These are phyloP conservation scores for Kwoniella shandongensis DNA, from an alignment of 768 basidiomycete genomes.

Conservation along the genomic window DNA sequence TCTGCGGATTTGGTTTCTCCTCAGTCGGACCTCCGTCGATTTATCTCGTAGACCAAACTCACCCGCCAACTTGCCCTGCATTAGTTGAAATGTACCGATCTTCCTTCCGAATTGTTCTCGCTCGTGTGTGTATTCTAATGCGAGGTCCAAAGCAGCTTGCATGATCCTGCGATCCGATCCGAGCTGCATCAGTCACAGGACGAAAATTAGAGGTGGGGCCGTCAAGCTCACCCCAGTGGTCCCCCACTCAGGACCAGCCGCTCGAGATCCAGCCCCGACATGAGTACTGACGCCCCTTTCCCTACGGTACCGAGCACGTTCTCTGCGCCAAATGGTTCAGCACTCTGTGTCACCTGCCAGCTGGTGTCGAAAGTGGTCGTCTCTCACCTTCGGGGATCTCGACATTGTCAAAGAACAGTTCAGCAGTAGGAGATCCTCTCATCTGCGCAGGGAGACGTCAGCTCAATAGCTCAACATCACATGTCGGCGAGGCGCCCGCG, in stretches of 20 bases:
- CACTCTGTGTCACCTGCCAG: conserved; percentile 1
- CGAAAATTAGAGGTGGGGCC: too few species aligned
- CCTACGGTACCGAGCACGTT: conserved; percentile 80
- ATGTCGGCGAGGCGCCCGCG: too few species aligned
- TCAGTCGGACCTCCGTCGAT: neutral
- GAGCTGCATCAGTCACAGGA: neutral
- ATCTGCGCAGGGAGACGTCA: conserved; percentile 56
- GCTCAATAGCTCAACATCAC: neutral
- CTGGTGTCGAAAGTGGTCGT: neutral
- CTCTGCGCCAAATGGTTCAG: conserved; percentile 57
- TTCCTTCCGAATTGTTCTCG: conserved; percentile 86
- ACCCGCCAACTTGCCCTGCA: conserved; percentile 71
- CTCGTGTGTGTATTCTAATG: conserved; percentile 73
- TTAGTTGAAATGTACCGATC: conserved; percentile 87
- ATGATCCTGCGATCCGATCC: conserved; percentile 63
- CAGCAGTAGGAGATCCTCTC: conserved; percentile 93
- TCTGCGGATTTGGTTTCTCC: conserved; percentile 54
- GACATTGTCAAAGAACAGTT: conserved; percentile 87
- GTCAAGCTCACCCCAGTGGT: conserved; percentile 76
- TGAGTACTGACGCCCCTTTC: conserved; percentile 79
- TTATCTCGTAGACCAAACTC: conserved; percentile 7
- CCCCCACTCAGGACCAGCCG: conserved; percentile 88
- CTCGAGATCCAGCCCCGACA: conserved; percentile 92
- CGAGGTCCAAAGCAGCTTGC: conserved; percentile 89
- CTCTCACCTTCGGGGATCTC: conserved; percentile 76